phyloP scores from a whole-genome alignment of 2,329 filamentous ascomycete genomes.

The Exophiala calicioides region DNA sequence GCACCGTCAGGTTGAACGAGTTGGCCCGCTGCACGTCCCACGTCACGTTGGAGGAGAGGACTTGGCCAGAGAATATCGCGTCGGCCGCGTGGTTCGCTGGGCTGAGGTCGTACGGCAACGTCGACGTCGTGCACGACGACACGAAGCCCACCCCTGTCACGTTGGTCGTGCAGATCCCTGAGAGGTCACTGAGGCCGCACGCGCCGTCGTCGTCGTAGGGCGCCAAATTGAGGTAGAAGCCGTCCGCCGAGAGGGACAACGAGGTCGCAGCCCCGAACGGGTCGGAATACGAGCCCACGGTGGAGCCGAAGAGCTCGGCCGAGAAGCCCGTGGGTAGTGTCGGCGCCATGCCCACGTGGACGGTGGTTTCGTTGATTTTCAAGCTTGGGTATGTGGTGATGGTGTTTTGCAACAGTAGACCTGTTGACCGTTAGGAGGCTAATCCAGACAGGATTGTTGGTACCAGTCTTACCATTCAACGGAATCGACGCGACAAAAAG shows the following conservation, averaged over 20 bases:
- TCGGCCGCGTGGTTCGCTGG: too few species aligned
- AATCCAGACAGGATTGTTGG: too few species aligned
- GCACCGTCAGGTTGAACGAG: too few species aligned
- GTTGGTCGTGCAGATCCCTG: background rate
- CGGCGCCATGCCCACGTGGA: too few species aligned
- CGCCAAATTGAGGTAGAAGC: background rate
- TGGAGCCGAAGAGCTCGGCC: background rate
- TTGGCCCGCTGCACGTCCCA: too few species aligned
- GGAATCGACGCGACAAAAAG: constrained; percentile 8
- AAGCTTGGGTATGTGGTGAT: too few species aligned
- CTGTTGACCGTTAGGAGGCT: background rate
- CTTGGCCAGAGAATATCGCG: too few species aligned
- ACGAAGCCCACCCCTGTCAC: background rate
- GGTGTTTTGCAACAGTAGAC: too few species aligned
- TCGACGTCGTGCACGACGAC: background rate
- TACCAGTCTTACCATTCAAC: background rate
- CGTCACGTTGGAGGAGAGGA: too few species aligned
- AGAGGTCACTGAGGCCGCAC: background rate
- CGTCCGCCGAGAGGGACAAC: background rate
- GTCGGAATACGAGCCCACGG: background rate
- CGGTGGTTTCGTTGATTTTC: too few species aligned
- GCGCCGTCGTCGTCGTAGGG: background rate
- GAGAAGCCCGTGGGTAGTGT: background rate
- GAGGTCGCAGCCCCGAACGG: background rate
- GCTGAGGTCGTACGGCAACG: too few species aligned